These are phyloP conservation scores for Triticum urartu DNA, from an alignment of 176 grass and related monocot genomes.

Conservation along the genomic window DNA sequence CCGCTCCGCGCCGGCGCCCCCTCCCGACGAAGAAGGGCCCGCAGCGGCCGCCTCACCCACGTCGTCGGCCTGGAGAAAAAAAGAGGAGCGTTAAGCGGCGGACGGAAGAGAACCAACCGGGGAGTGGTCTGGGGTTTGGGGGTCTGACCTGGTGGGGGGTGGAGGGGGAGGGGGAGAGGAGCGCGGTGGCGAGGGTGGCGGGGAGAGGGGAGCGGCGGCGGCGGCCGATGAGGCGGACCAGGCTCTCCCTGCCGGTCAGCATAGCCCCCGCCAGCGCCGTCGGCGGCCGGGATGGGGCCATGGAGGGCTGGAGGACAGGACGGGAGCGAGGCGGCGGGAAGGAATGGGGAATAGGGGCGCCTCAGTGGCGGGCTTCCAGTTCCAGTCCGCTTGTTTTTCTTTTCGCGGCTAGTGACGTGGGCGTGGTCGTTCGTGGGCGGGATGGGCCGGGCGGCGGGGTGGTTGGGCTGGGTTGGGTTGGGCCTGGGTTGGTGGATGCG, in stretches of 20 bases:
- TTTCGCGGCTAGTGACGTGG: neutral
- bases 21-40: slow-evolving; percentile 7
- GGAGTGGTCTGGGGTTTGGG: neutral
- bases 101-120: neutral
- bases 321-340: neutral
- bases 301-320: neutral
- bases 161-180: slow-evolving; percentile 9
- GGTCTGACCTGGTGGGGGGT: slow-evolving; percentile 24
- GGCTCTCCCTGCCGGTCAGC: slow-evolving; percentile 67
- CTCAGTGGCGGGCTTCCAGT: too few relatives aligned
- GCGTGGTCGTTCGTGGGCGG: neutral
- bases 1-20: slow-evolving; percentile 23
- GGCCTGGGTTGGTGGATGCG: neutral
- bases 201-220: slow-evolving; percentile 57
- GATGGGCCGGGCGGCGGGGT: neutral
- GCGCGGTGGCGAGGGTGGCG: slow-evolving; percentile 17
- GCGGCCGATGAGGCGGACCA: slow-evolving; percentile 70
- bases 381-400: neutral
- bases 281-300: neutral
- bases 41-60: neutral
- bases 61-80: slow-evolving; percentile 4
- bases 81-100: neutral
- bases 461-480: neutral
- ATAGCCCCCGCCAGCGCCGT: neutral
- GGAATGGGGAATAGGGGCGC: neutral